Evolutionary conservation across 495 filamentous ascomycete species (phyloP), one percentile per base, ranked within the genome.

Genomic region (Massariosphaeria phaeospora): DNA sequence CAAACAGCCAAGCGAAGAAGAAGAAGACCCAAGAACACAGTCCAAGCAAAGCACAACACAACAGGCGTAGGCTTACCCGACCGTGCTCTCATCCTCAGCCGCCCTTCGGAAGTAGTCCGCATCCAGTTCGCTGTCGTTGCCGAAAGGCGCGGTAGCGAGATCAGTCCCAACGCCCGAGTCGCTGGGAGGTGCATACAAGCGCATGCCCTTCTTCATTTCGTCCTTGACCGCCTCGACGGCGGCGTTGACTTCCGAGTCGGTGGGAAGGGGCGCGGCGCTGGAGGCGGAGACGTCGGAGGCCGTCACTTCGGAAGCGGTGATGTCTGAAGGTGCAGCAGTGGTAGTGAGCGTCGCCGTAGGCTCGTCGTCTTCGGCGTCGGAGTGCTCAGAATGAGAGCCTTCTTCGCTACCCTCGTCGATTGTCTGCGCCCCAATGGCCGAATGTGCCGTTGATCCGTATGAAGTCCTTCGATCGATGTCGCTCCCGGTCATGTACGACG

Each of bases 401-500:
- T 60, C 49, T 30, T 57, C 48, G 36, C 53, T 51, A 24, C 58
- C 58, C 21, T 73, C 68, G 40, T 67, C 64, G 36, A 67, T 62
- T 26, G 48, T 43, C 25, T 69, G 61, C 29, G 35, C 62, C 2
- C 60, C 69, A 9, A 71, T 48, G 1, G 66, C 66, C 0, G 65
- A 72, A 15, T 66, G 68, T 3, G 38, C 40, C 3, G 73, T 72
- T 42, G 75, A 75, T 36, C 74, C 73, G 47, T 76, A 74, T 38
- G 78, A 83, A 4, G 72, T 73, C 25, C 76, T 71, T 34, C 77
- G 70, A 48, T 73, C 74, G 23, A 69, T 60, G 24, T 73, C 69
- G 58, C 67, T 71, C 18, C 66, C 69, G 11, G 77, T 77, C 43
- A 76, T 67, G 30, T 74, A 73, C 21, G 75, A 76, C 25, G 76